These are phyloP conservation scores for Cornus controversa DNA, from an alignment of 148 eudicot genomes.

Conservation along the genomic window DNA sequence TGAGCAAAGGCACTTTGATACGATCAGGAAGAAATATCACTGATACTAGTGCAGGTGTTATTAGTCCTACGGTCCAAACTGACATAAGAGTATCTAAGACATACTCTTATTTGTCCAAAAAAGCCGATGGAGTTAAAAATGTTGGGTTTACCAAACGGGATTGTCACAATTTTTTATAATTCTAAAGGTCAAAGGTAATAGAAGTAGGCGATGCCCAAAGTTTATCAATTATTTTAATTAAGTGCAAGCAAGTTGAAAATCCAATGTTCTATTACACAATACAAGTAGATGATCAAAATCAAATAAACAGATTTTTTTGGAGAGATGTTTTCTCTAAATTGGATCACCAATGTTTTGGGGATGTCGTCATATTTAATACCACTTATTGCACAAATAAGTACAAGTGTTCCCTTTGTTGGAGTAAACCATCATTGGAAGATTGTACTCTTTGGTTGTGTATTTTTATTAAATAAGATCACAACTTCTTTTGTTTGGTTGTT, in stretches of 20 bases:
- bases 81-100: background rate
- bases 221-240: background rate
- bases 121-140: background rate
- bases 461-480: too few relatives aligned
- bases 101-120: background rate
- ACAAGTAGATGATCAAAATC: background rate
- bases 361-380: background rate
- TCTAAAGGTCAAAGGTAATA: background rate
- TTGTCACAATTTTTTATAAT: slow-evolving; percentile 1
- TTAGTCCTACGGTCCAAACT: too few relatives aligned
- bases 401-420: background rate
- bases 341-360: background rate
- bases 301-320: background rate
- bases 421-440: too few relatives aligned
- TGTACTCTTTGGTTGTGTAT: too few relatives aligned
- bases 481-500: slow-evolving; percentile 1
- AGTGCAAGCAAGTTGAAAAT: background rate
- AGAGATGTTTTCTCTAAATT: background rate
- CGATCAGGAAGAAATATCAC: too few relatives aligned
- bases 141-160: background rate
- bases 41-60: too few relatives aligned
- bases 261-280: background rate
- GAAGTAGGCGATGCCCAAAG: background rate
- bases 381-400: background rate
- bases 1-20: too few relatives aligned